phyloP scores from a whole-genome alignment of 75 land plant genomes.

The Larix kaempferi region DNA sequence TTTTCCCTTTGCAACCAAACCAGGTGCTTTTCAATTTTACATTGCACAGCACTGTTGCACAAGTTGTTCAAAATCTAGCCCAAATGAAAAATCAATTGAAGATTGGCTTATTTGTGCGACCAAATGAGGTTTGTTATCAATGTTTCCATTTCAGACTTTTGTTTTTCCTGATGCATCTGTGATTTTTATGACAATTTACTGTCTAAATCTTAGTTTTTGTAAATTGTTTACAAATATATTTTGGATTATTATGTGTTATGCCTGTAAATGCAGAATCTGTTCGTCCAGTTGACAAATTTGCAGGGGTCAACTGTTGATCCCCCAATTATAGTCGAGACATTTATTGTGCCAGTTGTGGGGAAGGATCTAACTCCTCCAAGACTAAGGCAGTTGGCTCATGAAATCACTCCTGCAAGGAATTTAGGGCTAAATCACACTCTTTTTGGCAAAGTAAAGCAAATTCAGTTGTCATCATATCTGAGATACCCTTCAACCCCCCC shows the following conservation, averaged over 20 bases:
- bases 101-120: conserved; percentile 1
- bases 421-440: conserved; percentile 20
- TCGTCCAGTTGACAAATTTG: conserved; percentile 17
- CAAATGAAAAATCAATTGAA: conserved; percentile 15
- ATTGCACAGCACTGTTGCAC: conserved; percentile 11
- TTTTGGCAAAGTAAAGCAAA: conserved; percentile 22
- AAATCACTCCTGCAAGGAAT: conserved; percentile 16
- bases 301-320: conserved; percentile 18
- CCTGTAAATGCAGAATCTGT: conserved; percentile 15
- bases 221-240: not conserved
- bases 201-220: too few relatives aligned
- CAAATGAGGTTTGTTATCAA: conserved; percentile 14
- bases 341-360: conserved; percentile 19
- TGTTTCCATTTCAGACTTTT: not conserved
- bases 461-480: conserved; percentile 22
- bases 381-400: conserved; percentile 17
- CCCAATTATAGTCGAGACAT: conserved; percentile 18
- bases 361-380: conserved; percentile 10
- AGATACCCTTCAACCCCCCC: conserved; percentile 11
- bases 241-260: not conserved
- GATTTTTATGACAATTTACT: not conserved
- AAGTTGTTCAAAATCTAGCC: conserved; percentile 11
- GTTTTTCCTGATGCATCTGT: not conserved
- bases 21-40: conserved; percentile 19
- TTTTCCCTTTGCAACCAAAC: conserved; percentile 7